Evolutionary conservation across 1,284 basidiomycete genomes (phyloP).

Genomic region (Coriolopsis trogii): DNA sequence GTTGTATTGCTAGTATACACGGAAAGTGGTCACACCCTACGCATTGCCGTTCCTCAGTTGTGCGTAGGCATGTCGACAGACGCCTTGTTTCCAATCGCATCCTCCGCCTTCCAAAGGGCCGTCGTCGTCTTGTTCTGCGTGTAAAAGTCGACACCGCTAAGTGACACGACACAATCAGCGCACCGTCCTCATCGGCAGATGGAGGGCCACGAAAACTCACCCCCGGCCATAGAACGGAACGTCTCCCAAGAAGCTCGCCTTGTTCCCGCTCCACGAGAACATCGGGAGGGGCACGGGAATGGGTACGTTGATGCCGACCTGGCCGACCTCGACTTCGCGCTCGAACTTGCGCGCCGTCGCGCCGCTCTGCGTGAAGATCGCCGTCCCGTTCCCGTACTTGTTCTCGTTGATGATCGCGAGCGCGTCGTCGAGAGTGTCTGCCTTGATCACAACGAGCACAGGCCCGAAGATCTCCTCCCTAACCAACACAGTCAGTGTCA

Average conservation of each 20-base stretch:
- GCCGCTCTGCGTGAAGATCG: constrained; percentile 97
- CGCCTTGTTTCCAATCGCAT: constrained; percentile 77
- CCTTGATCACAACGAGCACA: constrained; percentile 80
- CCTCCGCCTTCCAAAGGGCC: constrained; percentile 81
- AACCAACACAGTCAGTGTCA: constrained; percentile 3
- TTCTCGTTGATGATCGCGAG: constrained; percentile 90
- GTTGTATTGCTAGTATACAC: constrained; percentile 17
- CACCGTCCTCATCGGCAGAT: not conserved
- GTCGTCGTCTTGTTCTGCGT: constrained; percentile 91
- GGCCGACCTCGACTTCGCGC: constrained; percentile 86
- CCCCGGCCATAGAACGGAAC: constrained; percentile 89
- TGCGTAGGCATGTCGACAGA: constrained; percentile 86
- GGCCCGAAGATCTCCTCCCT: constrained; percentile 98
- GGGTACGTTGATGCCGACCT: constrained; percentile 93
- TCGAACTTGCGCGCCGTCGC: constrained; percentile 96
- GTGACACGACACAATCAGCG: not conserved
- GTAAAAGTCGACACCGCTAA: constrained; percentile 86
- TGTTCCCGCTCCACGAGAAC: constrained; percentile 94
- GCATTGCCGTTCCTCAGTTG: constrained; percentile 40
- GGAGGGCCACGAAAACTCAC: constrained; percentile 39
- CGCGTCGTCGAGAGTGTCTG: constrained; percentile 90
- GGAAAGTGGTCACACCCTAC: no score
- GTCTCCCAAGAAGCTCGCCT: constrained; percentile 88
- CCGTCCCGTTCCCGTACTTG: constrained; percentile 92
- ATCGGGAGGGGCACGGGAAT: constrained; percentile 91